Base-by-base conservation (phyloP, 768 basidiomycete species). In the Naematelia aurantialba region DNA sequence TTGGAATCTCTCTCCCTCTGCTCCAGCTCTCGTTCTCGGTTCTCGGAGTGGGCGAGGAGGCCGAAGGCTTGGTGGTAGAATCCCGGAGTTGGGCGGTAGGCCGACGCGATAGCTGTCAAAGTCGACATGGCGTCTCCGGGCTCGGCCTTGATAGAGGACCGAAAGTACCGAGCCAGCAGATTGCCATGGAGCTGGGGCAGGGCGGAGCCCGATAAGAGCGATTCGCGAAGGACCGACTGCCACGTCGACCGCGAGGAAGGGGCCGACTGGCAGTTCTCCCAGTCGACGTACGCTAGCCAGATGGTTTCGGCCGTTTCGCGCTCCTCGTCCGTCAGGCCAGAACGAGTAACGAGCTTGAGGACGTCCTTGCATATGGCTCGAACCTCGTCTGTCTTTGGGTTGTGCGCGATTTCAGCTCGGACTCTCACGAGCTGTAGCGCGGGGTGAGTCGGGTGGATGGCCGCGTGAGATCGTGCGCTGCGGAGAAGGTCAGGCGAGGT, bases 401-500 rank as follows among this genome's bases (percentile, higher is more conserved):
- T 46, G 14, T 31, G 14, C 13, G 42, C 45, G 5, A 70, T 55
- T 62, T 85, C 84, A 3, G 79, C 80, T 21, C 77, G 78, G 12
- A 87, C 76, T 25, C 83, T 78, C 14, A 80, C 80, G 12, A 83
- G 71, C 84, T 85, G 87, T 25, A 87, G 79, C 17, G 62, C 62
- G 21, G 82, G 75, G 46, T 80, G 78, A 1, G 69, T 44, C 29
- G 79, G 78, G 34, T 67, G 71, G 56, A 72, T 66, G 39, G 60
- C 60, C 2, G 83, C 81, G 69, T 85, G 85, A 64, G 80, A 81
- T 52, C 78, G 77, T 10, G 82, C 82, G 12, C 77, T 68, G 39
- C 69, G 73, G 52, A 81, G 56, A 10, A 80, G 72, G 69, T 79
- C 81, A 44, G n/a, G 30, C n/a, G 27, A 50, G 21, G 26, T 55